These are phyloP conservation scores for Yarrowia sp. DNA, from an alignment of 805 yeast genomes.

Conservation along the genomic window DNA sequence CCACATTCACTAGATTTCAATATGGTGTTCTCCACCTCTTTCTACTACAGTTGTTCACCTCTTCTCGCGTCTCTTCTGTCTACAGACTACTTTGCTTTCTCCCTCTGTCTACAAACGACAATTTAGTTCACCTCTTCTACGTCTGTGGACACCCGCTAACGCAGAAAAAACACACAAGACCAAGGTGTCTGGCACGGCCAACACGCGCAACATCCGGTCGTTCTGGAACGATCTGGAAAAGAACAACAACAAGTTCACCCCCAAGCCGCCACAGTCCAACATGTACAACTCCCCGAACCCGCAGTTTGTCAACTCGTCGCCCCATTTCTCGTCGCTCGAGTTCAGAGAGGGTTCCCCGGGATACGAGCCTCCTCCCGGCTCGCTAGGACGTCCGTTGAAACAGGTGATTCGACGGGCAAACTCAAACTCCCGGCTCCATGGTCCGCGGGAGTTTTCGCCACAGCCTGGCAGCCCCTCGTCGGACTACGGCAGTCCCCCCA, in stretches of 20 bases:
- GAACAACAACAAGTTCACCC: conserved; percentile 32
- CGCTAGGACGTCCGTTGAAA: conserved; percentile 23
- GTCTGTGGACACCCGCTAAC: neutral
- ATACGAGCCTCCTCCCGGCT: conserved; percentile 36
- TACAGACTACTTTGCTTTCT: too few species aligned
- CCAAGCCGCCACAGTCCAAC: conserved; percentile 37
- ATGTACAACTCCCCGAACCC: conserved; percentile 38
- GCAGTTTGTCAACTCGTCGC: conserved; percentile 37
- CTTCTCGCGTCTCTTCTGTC: too few species aligned
- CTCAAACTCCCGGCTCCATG: conserved; percentile 32
- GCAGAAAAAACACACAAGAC: conserved; percentile 22
- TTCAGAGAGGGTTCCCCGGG: conserved; percentile 25
- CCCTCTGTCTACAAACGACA: too few species aligned
- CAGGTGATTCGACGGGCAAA: conserved; percentile 21
- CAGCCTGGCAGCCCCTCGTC: conserved; percentile 29
- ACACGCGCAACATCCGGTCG: conserved; percentile 36
- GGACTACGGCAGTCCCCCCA: conserved; percentile 17
- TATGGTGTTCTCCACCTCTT: too few species aligned
- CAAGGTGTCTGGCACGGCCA: conserved; percentile 23
- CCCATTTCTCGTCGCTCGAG: conserved; percentile 35
- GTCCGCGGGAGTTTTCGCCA: conserved; percentile 35
- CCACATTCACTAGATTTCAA: too few species aligned
- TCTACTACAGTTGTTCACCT: too few species aligned
- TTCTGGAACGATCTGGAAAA: conserved; percentile 37
- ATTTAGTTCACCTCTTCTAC: too few species aligned